Evolutionary conservation across 257 asterid genomes (phyloP), one percentile per base, ranked within the genome.

Genomic region (Datura wrightii): DNA sequence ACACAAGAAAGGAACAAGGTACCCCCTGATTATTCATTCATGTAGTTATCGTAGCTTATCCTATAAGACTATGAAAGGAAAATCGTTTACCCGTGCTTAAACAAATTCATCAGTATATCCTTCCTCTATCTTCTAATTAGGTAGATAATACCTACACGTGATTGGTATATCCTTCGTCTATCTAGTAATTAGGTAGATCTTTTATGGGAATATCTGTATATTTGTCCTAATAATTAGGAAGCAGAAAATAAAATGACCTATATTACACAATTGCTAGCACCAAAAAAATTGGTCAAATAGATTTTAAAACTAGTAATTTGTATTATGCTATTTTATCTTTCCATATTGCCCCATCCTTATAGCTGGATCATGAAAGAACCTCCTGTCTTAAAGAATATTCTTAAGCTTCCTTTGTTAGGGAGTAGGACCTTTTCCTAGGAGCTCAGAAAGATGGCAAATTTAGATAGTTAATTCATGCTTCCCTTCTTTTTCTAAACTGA

Each of bases 1-100:
- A 60, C 82, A 84, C 36, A 34, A 54, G 82, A 84, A 59, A 56
- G 71, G 39, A 80, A 60, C 37, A 79, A 58, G 52, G 46, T 67
- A 36, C 37, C 66, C 54, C 11, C 41, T 9, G 53, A 24, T 63
- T 66, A 63, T 82, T 8, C 44, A 42, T 24, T 15, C 62, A 63
- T 63, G 80, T 48, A 74, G 42, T 59, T 74, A 71, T 34, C 14
- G 16, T 19, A 44, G 55, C 52, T 71, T 71, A 71, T 71, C 79
- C 79, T 70, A 41, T 70, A 71, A 71, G 39, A 71, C 56, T 71
- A 71, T n/a, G 79, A n/a, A n/a, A 46, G 19, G 80, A 46, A 14
- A 46, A 74, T 53, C 42, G 31, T 24, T 24, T 74, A 74, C 42
- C 42, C 19, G 8, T 71, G 86, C 74, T 52, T 70, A 55, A 58